Evolutionary conservation across 257 asterid species (phyloP).

Genomic region (Solanum bulbocastanum): DNA sequence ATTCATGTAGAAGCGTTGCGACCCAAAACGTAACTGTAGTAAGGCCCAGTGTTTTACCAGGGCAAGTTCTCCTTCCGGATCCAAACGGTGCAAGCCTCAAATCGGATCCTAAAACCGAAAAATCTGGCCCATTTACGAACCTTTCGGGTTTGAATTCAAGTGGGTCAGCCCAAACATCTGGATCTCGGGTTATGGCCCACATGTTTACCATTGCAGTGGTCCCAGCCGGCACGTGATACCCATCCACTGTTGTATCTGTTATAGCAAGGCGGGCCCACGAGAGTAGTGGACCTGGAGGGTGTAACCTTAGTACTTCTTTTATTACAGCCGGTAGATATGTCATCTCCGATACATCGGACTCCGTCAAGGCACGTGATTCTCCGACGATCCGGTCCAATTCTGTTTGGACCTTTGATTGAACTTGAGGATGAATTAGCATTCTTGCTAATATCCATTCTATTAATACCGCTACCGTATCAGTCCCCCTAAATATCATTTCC

Average conservation of each 20-base stretch:
- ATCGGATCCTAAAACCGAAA: constrained; percentile 54
- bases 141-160: constrained; percentile 51
- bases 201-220: constrained; percentile 82
- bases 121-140: constrained; percentile 19
- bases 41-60: constrained; percentile 59
- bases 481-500: constrained; percentile 92
- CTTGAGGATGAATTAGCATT: constrained; percentile 51
- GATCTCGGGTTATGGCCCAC: constrained; percentile 89
- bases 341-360: constrained; percentile 40
- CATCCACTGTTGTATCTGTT: constrained; percentile 47
- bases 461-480: constrained; percentile 72
- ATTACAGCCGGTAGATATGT: constrained; percentile 58
- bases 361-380: constrained; percentile 39
- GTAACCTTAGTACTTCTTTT: constrained; percentile 64
- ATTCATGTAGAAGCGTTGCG: constrained; percentile 48
- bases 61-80: constrained; percentile 76
- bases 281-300: constrained; percentile 90
- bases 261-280: constrained; percentile 81
- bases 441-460: constrained; percentile 83
- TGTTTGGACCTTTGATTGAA: constrained; percentile 47
- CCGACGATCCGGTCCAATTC: constrained; percentile 60
- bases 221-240: constrained; percentile 58
- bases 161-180: constrained; percentile 50
- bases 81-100: constrained; percentile 73
- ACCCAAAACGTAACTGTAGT: constrained; percentile 63